Conservation (phyloP, 2,329 filamentous ascomycete genomes). For the Apiospora aurea region DNA sequence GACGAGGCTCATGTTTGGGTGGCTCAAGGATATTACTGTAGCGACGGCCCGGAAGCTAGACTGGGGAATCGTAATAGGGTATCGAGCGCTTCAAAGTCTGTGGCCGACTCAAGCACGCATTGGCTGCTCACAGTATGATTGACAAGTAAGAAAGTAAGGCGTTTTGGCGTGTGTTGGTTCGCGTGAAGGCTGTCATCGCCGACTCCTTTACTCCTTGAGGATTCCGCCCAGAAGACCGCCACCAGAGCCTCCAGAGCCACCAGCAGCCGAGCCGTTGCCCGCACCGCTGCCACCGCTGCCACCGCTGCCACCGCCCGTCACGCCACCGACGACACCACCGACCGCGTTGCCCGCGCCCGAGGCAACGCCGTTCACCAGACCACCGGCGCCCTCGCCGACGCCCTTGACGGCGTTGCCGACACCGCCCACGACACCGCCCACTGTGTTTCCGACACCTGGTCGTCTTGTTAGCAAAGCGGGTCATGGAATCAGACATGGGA, state of each 20-base stretch:
- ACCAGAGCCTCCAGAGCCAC: not conserved
- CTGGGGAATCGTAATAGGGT: not conserved
- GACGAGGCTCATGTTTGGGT: not conserved
- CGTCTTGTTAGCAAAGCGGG: too few relatives aligned
- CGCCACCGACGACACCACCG: not conserved
- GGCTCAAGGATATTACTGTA: not conserved
- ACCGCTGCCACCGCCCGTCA: not conserved
- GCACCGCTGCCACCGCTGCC: not conserved
- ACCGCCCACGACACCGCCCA: not conserved
- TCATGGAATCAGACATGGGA: not conserved
- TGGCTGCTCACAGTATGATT: not conserved
- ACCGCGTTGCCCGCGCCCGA: not conserved
- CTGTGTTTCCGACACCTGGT: not conserved
- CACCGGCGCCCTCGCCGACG: not conserved
- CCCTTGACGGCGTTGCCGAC: not conserved
- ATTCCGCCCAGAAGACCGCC: constrained; percentile 3
- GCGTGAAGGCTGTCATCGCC: too few relatives aligned
- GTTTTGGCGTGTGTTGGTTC: not conserved
- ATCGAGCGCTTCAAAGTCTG: not conserved
- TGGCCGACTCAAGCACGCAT: not conserved
- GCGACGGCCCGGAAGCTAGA: not conserved
- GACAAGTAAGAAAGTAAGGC: not conserved
- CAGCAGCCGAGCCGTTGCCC: not conserved
- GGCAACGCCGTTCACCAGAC: not conserved
- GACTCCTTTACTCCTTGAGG: not conserved